Evolutionary conservation across 495 filamentous ascomycete genomes (phyloP), one percentile per base, ranked within the genome.

Genomic region (Aspergillus carlsbadensis): DNA sequence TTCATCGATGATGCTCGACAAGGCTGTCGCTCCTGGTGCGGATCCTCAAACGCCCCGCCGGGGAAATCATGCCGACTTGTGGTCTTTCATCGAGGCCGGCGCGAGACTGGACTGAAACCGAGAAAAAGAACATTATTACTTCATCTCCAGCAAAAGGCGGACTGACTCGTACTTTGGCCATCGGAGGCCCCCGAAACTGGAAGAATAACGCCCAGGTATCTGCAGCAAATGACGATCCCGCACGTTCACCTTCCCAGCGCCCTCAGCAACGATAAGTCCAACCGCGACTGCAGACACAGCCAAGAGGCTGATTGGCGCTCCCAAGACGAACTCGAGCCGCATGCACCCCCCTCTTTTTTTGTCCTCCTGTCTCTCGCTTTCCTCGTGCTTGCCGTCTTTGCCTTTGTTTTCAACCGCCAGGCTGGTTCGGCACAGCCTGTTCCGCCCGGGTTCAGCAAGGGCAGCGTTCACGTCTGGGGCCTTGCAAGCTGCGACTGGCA

Each of bases 21-120:
- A 50, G 47, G 47, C 47, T 50, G 47, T 50, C 17, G 17, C 17
- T 41, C 46, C 47, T 50, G 34, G 33, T 50, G 47, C 47, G 47
- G 47, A 50, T 50, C 47, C 47, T 39, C 29, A 21, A 29, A 50
- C 47, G 47, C 47, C 47, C 47, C 17, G 47, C 47, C 47, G 47
- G 34, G 47, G 47, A 50, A 50, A 50, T 50, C 47, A 33, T 50
- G 47, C 47, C 47, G 47, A 15, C 18, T 50, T 29, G 26, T 29
- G 26, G 26, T 29, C 26, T 29, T 29, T 29, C 26, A 29, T 29
- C 26, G 8, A 29, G 3, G 26, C 26, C 26, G 8, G 26, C 26
- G 3, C 8, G 26, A 3, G 8, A 29, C 26, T 29, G 26, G 26
- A 29, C 26, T 29, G 26, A 29, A 29, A 29, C 26, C 26, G 26